A percentile compares a stretch with the other conserved stretches of the same genome.
These are phyloP conservation scores for Pseudognaphalium luteoalbum DNA, from an alignment of 129 eudicot genomes.

Conservation along the genomic window DNA sequence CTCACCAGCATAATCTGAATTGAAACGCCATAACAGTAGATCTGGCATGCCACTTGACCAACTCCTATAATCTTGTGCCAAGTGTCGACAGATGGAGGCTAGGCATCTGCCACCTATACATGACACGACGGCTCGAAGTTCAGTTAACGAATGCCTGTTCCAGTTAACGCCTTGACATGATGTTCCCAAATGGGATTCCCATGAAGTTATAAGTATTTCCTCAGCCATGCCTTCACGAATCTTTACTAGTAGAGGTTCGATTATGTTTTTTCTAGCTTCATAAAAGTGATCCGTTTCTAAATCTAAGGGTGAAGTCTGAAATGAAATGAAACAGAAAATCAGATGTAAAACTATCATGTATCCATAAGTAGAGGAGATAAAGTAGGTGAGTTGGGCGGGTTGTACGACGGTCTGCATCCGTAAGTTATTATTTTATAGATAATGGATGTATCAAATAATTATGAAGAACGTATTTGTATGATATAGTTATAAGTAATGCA, in stretches of 20 bases:
- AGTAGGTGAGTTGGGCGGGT: background rate
- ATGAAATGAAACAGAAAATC: slow-evolving; percentile 11
- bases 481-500: background rate
- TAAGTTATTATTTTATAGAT: too few species aligned
- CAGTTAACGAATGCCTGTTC: slow-evolving; percentile 64
- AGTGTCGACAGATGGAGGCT: slow-evolving; percentile 69
- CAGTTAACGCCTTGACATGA: slow-evolving; percentile 81
- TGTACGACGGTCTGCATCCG: too few species aligned
- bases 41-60: slow-evolving; percentile 99
- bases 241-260: slow-evolving; percentile 55
- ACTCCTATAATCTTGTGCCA: slow-evolving; percentile 89
- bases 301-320: slow-evolving; percentile 88
- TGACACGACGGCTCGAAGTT: slow-evolving; percentile 77
- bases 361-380: background rate
- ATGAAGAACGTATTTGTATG: background rate
- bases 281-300: slow-evolving; percentile 76
- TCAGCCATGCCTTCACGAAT: slow-evolving; percentile 80
- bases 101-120: slow-evolving; percentile 80
- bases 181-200: slow-evolving; percentile 70
- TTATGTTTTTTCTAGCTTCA: slow-evolving; percentile 51
- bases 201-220: slow-evolving; percentile 72
- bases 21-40: slow-evolving; percentile 80
- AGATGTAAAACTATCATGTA: too few species aligned
- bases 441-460: background rate
- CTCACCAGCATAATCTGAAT: slow-evolving; percentile 73